phyloP scores from a whole-genome alignment of 2,329 filamentous ascomycete species.

The Cadophora sp. region DNA sequence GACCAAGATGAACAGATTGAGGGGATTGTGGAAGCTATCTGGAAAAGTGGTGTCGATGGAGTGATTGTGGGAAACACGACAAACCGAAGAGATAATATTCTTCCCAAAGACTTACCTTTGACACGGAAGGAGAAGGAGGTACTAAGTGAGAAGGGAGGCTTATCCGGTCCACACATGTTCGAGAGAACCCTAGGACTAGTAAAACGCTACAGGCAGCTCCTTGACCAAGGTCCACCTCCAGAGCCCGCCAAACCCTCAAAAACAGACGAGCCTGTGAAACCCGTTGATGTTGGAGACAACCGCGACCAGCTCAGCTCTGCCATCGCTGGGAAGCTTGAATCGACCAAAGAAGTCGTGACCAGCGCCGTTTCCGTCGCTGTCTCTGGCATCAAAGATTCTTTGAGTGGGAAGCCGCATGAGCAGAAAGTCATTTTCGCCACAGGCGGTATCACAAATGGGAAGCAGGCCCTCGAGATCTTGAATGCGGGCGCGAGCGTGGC shows the following conservation, averaged over 20 bases:
- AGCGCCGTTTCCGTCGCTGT: background rate
- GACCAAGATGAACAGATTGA: constrained; percentile 83
- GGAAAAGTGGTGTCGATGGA: constrained; percentile 85
- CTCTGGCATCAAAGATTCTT: background rate
- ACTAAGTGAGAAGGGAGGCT: constrained; percentile 82
- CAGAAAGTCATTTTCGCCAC: constrained; percentile 89
- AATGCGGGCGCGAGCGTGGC: constrained; percentile 90
- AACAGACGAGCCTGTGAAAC: constrained; percentile 10
- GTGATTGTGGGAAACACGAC: constrained; percentile 98
- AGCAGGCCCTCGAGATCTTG: constrained; percentile 80
- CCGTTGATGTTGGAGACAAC: constrained; percentile 22
- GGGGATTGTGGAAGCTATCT: constrained; percentile 87
- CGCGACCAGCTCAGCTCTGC: constrained; percentile 46
- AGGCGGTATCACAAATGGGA: constrained; percentile 88
- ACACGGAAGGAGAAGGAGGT: constrained; percentile 69
- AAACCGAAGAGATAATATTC: constrained; percentile 75
- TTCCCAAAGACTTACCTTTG: constrained; percentile 71
- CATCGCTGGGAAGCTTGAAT: constrained; percentile 47
- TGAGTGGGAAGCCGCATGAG: constrained; percentile 23
- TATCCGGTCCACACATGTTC: constrained; percentile 90
- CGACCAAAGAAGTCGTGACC: constrained; percentile 31
- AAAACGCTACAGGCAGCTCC: constrained; percentile 74
- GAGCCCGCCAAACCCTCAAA: constrained; percentile 31
- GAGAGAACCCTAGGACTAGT: constrained; percentile 80
- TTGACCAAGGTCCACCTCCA: constrained; percentile 58